Conservation (phyloP, 2,329 filamentous ascomycete genomes). For the Zymoseptoria passerinii region DNA sequence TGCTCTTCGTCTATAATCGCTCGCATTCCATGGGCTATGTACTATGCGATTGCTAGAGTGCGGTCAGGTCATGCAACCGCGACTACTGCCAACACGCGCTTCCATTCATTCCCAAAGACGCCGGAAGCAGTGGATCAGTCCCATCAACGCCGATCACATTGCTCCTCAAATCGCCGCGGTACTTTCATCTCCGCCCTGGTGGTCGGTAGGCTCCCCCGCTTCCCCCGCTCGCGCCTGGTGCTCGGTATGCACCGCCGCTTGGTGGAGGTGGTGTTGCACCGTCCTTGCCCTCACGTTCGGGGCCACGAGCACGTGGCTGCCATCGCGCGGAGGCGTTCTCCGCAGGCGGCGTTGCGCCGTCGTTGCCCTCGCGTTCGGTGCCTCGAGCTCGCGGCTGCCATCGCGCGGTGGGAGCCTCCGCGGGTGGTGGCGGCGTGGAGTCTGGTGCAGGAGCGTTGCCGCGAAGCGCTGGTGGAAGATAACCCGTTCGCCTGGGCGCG, state of each 20-base stretch:
- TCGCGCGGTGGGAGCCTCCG: conserved; percentile 20
- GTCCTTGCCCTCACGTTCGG: conserved; percentile 2
- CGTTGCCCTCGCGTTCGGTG: conserved; percentile 16
- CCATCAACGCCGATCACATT: background rate
- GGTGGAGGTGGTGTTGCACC: conserved; percentile 11
- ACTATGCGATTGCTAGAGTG: background rate
- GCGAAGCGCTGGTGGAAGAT: conserved; percentile 41
- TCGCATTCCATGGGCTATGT: background rate
- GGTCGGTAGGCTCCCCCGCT: conserved; percentile 22
- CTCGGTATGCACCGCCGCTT: conserved; percentile 18
- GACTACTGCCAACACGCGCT: background rate
- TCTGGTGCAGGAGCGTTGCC: conserved; percentile 25
- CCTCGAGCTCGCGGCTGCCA: conserved; percentile 17
- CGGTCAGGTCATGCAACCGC: background rate
- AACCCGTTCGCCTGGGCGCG: conserved; percentile 34
- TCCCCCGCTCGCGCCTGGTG: conserved; percentile 17
- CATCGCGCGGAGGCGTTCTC: conserved; percentile 11
- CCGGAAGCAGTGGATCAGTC: background rate
- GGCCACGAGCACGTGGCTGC: background rate
- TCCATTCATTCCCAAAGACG: background rate
- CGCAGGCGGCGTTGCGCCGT: conserved; percentile 8
- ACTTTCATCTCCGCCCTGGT: conserved; percentile 14
- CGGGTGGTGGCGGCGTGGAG: conserved; percentile 18
- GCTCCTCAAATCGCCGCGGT: background rate
- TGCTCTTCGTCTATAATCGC: background rate